A percentile compares a stretch with the other conserved stretches of the same genome.
These are phyloP conservation scores for Cutaneotrichosporon sp. DNA, from an alignment of 1,284 basidiomycete genomes.

Conservation along the genomic window DNA sequence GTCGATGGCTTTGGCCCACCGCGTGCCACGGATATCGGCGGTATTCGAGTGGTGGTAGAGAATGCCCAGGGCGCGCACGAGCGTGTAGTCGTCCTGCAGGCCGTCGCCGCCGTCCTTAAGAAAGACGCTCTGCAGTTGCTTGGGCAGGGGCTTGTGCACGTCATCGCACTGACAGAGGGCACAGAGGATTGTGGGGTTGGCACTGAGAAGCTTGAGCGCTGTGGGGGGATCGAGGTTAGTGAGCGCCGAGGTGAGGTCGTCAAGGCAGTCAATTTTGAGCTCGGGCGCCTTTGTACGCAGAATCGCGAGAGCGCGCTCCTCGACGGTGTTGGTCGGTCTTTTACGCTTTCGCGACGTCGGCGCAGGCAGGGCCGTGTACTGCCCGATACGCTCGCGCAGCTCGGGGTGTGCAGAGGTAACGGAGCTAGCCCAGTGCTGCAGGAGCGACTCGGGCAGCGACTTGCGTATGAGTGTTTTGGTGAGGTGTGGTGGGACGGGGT, in stretches of 20 bases:
- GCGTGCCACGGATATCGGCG: background rate
- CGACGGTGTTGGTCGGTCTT: constrained; percentile 1
- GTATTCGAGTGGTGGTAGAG: constrained; percentile 16
- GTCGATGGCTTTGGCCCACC: constrained; percentile 6
- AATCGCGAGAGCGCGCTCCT: background rate
- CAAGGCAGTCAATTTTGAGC: constrained; percentile 5
- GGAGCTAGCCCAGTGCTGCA: constrained; percentile 3
- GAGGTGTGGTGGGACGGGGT: background rate
- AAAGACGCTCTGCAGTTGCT: background rate
- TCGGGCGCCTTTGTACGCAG: constrained; percentile 10
- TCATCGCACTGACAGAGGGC: constrained; percentile 7
- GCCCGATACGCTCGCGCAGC: constrained; percentile 6
- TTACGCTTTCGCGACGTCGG: constrained; percentile 16
- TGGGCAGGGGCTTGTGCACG: constrained; percentile 3
- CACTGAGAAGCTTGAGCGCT: constrained; percentile 6
- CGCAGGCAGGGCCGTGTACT: constrained; percentile 1
- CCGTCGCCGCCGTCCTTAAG: background rate
- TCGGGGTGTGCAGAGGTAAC: constrained; percentile 2
- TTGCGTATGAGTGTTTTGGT: background rate
- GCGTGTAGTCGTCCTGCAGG: constrained; percentile 6
- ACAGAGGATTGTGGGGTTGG: constrained; percentile 11
- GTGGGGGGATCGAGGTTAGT: constrained; percentile 2
- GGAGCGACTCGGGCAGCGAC: background rate
- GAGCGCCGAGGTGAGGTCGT: constrained; percentile 1
- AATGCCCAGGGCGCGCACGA: constrained; percentile 15